phyloP scores from a whole-genome alignment of 495 filamentous ascomycete species.

The Aspergillus wentii region DNA sequence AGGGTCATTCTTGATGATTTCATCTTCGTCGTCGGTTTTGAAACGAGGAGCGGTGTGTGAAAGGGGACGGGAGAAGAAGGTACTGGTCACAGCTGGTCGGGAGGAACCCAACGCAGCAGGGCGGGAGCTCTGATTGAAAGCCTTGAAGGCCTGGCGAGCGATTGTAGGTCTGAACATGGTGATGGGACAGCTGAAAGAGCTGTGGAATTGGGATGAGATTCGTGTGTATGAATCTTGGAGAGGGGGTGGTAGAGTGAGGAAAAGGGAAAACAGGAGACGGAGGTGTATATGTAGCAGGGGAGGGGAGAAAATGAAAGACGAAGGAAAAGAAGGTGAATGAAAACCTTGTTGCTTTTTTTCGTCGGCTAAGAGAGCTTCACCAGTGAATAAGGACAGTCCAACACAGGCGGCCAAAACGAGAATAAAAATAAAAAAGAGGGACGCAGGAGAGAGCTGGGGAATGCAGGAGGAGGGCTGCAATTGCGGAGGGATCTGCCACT shows the following conservation, averaged over 20 bases:
- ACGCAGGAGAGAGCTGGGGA: constrained; percentile 11
- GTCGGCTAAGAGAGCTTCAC: constrained; percentile 3
- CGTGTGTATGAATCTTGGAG: too few relatives aligned
- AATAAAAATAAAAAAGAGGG: constrained; percentile 6
- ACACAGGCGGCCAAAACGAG: constrained; percentile 1
- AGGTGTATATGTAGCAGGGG: too few relatives aligned
- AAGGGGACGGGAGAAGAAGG: constrained; percentile 20
- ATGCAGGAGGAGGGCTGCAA: constrained; percentile 12
- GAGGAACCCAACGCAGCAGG: constrained; percentile 13
- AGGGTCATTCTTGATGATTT: constrained; percentile 23
- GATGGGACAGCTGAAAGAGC: constrained; percentile 1
- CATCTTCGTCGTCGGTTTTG: constrained; percentile 17
- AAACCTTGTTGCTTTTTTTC: too few relatives aligned
- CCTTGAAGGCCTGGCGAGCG: constrained; percentile 25
- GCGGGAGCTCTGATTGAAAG: constrained; percentile 16
- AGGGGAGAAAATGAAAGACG: too few relatives aligned
- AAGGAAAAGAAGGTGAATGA: too few relatives aligned
- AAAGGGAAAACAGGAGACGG: constrained; percentile 3
- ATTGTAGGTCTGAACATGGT: constrained; percentile 31
- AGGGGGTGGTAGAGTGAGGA: background rate
- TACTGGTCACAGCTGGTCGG: constrained; percentile 5
- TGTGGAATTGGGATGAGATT: background rate
- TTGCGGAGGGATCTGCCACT: constrained; percentile 28
- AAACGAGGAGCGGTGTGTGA: constrained; percentile 26
- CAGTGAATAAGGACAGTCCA: constrained; percentile 1